Conservation (phyloP, 805 yeast genomes). For the Wickerhamomyces chaumierensis region DNA sequence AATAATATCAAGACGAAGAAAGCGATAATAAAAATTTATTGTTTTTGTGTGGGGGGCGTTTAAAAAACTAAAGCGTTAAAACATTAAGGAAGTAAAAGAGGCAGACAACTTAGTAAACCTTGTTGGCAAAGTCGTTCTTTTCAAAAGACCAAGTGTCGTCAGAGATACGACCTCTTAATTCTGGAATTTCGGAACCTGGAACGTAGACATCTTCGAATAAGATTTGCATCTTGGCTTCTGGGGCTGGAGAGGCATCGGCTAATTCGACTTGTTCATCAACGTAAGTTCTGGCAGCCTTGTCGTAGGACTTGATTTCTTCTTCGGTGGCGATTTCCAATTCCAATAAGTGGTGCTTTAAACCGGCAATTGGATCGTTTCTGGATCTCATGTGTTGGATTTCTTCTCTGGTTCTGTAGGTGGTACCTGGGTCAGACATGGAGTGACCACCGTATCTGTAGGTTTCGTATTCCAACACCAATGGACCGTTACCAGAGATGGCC, state of each 20-base stretch:
- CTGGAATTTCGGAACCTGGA: constrained; percentile 86
- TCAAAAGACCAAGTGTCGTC: constrained; percentile 86
- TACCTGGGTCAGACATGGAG: constrained; percentile 99
- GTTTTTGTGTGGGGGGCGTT: too few species aligned
- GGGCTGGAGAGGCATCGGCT: constrained; percentile 91
- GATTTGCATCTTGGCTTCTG: constrained; percentile 90
- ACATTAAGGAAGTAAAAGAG: not conserved
- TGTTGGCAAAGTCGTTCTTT: constrained; percentile 31
- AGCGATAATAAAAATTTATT: too few species aligned
- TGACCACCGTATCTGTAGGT: constrained; percentile 99
- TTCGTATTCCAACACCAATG: constrained; percentile 91
- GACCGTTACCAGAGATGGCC: constrained; percentile 90
- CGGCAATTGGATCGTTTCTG: constrained; percentile 94
- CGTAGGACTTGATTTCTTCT: constrained; percentile 88
- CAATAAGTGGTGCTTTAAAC: constrained; percentile 77
- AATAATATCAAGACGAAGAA: too few species aligned
- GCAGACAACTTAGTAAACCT: constrained; percentile 15
- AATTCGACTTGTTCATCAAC: constrained; percentile 90
- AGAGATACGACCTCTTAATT: constrained; percentile 91
- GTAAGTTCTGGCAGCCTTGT: constrained; percentile 90
- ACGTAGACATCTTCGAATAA: constrained; percentile 95
- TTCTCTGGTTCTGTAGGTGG: constrained; percentile 99
- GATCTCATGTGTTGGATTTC: constrained; percentile 99
- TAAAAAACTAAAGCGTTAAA: too few species aligned
- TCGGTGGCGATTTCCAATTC: constrained; percentile 83